Base-by-base conservation (phyloP, 768 basidiomycete genomes). In the Pisolithus sp. region DNA sequence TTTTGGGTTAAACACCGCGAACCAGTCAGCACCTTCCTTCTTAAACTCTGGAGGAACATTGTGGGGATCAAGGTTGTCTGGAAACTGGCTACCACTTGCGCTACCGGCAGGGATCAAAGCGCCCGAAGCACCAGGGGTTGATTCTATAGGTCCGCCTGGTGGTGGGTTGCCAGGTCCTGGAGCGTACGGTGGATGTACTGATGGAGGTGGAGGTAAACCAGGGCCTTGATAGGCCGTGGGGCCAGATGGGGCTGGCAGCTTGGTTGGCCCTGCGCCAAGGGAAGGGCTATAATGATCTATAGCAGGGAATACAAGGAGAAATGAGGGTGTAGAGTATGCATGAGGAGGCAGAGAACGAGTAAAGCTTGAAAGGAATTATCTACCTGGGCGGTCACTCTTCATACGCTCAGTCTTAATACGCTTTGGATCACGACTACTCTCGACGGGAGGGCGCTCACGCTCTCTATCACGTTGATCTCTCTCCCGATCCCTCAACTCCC, bases 1-100 rank as follows among this genome's bases (percentile, higher is more conserved):
- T 62, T 85, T 84, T 39, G 86, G 82, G 63, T 89, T 93, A 74
- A 89, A 93, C 44, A 92, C 75, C 5, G 86, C 89, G 62, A 90
- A 88, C 93, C 93, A 95, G 62, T 94, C 92, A 43, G 73, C 69
- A 0, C 89, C 91, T 64, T 93, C 83, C 62, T 80, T 83, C 53
- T 71, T 62, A 48, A 62, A 40, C 53, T 68, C 66, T 7, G 66
- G 58, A 2, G 66, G 68, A n/a, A 68, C 68, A 39, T 58, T 66
- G 53, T 59, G 66, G 2, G 62, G 66, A 34, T 69, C 66, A 20
- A 69, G 68, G 53, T 62, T 63, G 23, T 69, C 64, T 8, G 62
- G 66, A 64, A 68, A 69, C 59, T 68, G 66, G 51, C 56, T 60
- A 9, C 62, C 64, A 26, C 62, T 68, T 20, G 68, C 26, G 21